These are phyloP conservation scores for Magnolia changhungtana DNA, from an alignment of 164 flowering plant species.

Conservation along the genomic window DNA sequence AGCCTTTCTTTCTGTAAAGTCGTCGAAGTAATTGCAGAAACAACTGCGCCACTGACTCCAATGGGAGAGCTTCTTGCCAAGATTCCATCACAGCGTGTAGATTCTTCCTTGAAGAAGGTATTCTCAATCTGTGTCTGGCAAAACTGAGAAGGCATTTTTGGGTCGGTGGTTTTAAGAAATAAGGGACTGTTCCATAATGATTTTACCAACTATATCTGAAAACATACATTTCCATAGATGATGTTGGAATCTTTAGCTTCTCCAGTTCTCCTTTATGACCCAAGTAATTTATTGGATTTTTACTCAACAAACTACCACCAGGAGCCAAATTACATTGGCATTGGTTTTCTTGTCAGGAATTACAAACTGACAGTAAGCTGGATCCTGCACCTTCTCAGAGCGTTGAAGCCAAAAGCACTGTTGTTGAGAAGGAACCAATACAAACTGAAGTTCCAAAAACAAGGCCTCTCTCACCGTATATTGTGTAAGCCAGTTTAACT, in stretches of 20 bases:
- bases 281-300: not conserved
- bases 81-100: conserved; percentile 64
- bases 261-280: not conserved
- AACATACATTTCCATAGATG: not conserved
- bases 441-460: conserved; percentile 20
- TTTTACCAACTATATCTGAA: not conserved
- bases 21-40: conserved; percentile 95
- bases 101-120: conserved; percentile 40
- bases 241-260: not conserved
- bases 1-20: conserved; percentile 78
- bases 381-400: conserved; percentile 28
- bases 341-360: conserved; percentile 34
- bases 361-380: conserved; percentile 18
- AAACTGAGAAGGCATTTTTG: not conserved
- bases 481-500: conserved; percentile 37
- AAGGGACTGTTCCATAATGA: not conserved
- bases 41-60: conserved; percentile 80
- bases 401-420: conserved; percentile 24
- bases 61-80: conserved; percentile 71
- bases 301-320: not conserved
- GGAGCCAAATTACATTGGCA: not conserved
- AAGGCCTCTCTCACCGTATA: conserved; percentile 64
- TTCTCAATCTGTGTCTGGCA: not conserved
- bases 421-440: conserved; percentile 32
- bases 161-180: not conserved